phyloP scores from a whole-genome alignment of 352 stramenopile species.

The Pythium oligandrum region DNA sequence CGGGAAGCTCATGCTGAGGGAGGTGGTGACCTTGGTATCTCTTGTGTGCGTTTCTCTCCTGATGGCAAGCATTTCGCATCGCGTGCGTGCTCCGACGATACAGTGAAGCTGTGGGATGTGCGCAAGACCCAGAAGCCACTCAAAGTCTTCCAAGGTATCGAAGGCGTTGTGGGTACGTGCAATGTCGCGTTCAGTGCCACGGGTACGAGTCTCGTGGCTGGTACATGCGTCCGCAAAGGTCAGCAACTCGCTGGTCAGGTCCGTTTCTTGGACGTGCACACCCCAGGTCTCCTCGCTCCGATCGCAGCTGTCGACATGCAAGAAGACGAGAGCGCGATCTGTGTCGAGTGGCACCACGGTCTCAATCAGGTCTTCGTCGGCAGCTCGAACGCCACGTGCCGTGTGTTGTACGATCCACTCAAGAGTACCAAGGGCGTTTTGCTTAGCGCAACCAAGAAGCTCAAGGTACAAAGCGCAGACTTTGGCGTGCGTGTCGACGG shows the following conservation, averaged over 20 bases:
- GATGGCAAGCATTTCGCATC: slow-evolving; percentile 59
- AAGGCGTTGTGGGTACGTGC: slow-evolving; percentile 68
- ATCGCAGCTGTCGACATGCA: slow-evolving; percentile 68
- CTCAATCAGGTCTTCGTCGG: slow-evolving; percentile 85
- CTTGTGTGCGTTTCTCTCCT: slow-evolving; percentile 67
- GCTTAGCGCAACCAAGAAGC: slow-evolving; percentile 66
- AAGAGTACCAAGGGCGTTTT: slow-evolving; percentile 79
- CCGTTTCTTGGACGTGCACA: slow-evolving; percentile 76
- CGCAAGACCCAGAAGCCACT: slow-evolving; percentile 51
- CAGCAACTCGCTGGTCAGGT: slow-evolving; percentile 47
- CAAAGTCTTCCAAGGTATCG: slow-evolving; percentile 55
- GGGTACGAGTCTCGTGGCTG: slow-evolving; percentile 61
- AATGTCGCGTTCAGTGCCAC: slow-evolving; percentile 79
- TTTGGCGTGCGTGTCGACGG: slow-evolving; percentile 67
- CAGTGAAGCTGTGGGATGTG: slow-evolving; percentile 80
- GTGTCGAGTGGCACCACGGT: slow-evolving; percentile 77
- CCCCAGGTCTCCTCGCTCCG: slow-evolving; percentile 36
- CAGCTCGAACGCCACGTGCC: slow-evolving; percentile 51
- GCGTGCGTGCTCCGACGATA: slow-evolving; percentile 71
- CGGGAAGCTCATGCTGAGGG: slow-evolving; percentile 68
- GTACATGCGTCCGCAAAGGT: slow-evolving; percentile 69
- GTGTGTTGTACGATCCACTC: slow-evolving; percentile 64
- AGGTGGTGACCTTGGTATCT: slow-evolving; percentile 64
- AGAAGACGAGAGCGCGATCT: slow-evolving; percentile 74
- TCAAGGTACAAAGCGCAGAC: slow-evolving; percentile 48